Evolutionary conservation across 2,329 filamentous ascomycete species (phyloP).

Genomic region (Diaporthe humulicola): DNA sequence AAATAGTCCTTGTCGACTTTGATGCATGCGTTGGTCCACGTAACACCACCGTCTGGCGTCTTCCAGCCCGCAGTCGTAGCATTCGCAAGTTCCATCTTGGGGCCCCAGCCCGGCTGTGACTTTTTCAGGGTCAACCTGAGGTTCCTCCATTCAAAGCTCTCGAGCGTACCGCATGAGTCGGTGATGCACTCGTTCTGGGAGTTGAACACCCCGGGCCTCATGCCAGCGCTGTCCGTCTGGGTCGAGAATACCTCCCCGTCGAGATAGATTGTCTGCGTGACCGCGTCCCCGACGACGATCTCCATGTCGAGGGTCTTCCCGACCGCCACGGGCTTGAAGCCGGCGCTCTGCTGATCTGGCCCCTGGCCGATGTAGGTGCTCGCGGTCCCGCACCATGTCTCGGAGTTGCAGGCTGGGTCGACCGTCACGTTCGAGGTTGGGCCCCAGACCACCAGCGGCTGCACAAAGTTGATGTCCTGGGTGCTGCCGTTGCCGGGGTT

Average conservation of each 20-base stretch:
- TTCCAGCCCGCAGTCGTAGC: slow-evolving; percentile 13
- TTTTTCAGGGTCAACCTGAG: not conserved
- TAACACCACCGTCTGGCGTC: not conserved
- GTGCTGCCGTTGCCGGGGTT: slow-evolving; percentile 6
- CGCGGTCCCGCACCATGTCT: not conserved
- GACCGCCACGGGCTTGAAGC: not conserved
- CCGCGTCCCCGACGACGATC: not conserved
- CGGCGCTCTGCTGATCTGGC: not conserved
- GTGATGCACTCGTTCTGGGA: slow-evolving; percentile 5
- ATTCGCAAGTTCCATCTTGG: not conserved
- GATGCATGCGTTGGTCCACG: not conserved
- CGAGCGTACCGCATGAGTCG: not conserved
- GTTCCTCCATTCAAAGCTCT: not conserved
- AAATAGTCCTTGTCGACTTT: not conserved
- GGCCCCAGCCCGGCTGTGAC: not conserved
- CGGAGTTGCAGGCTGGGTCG: not conserved
- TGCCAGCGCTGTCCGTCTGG: slow-evolving; percentile 1
- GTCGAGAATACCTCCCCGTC: not conserved
- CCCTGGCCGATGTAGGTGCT: slow-evolving; percentile 1
- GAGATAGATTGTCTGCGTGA: slow-evolving; percentile 3
- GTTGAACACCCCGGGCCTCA: not conserved
- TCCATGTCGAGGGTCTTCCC: slow-evolving; percentile 13
- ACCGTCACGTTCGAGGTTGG: not conserved
- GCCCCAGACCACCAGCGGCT: slow-evolving; percentile 1
- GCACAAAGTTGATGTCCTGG: not conserved